Evolutionary conservation across 208 protist species (phyloP), one percentile per base, ranked within the genome.

Genomic region (Wallacemonas rigidus): DNA sequence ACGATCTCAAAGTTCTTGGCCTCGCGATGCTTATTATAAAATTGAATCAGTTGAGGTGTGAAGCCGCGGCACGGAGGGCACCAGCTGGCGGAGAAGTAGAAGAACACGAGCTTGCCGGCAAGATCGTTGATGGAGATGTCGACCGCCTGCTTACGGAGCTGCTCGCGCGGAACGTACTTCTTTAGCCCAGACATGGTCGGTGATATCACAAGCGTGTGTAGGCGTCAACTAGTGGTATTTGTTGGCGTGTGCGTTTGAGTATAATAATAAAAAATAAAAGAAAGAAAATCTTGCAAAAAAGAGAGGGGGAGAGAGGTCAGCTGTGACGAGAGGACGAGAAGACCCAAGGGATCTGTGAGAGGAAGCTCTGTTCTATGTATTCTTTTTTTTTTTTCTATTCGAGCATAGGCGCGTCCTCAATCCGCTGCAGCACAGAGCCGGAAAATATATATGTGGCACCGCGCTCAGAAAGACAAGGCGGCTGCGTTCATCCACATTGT

Each of bases 21-120:
- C 47, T 43, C 54, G 44, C 71, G 64, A 56, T 78, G 71, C 65
- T 82, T 79, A 48, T 83, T 68, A 71, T 93, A 94, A 60, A 85
- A 80, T 51, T 75, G 75, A 14, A 45, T 65, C 14, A 94, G 78
- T 17, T 67, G 41, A 7, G 89, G 89, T 11, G 89, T 94, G 78
- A 91, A 91, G 44, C 67, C 70, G 47, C 86, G 75, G 81, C 89
- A 94, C 35, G 89, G 89, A 1, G 86, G 86, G 79, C 89, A 94
- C 89, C 89, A 94, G 51, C 85, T 86, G 39, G 89, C 89, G 45
- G 74, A 83, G 71, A 90, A 94, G 77, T 94, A 94, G 57, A 86
- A 76, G 48, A 82, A 81, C 1, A 82, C 77, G 12, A 67, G 64
- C 61, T 86, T 81, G 7, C 81, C 77, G 45, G 76, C 60, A 48